Conservation (phyloP, 2,329 filamentous ascomycete genomes). For the Pseudogymnoascus verrucosus region DNA sequence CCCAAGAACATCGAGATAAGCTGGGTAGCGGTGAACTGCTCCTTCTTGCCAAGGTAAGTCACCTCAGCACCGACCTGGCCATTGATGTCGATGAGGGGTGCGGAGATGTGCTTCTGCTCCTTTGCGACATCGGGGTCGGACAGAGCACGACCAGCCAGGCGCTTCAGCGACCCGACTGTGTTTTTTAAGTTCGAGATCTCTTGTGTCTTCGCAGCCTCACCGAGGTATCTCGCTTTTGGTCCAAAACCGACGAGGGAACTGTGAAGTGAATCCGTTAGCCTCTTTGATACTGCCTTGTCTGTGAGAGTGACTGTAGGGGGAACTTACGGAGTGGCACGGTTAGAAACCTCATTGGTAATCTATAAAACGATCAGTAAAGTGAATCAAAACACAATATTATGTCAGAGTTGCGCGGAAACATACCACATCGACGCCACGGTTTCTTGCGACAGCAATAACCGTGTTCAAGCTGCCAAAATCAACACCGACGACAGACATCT, state of each 20-base stretch:
- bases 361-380: constrained; percentile 36
- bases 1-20: constrained; percentile 90
- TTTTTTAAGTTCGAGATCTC: constrained; percentile 99
- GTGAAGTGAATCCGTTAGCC: constrained; percentile 17
- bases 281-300: background rate
- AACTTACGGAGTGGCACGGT: constrained; percentile 93
- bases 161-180: constrained; percentile 87
- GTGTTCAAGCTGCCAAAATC: constrained; percentile 97
- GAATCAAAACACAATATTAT: constrained; percentile 14
- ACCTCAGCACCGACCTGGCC: constrained; percentile 95
- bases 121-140: constrained; percentile 87
- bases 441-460: constrained; percentile 93
- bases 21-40: constrained; percentile 90
- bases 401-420: constrained; percentile 36
- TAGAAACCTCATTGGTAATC: constrained; percentile 99
- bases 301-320: constrained; percentile 2
- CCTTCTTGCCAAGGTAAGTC: constrained; percentile 86
- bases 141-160: constrained; percentile 78
- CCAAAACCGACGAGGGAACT: constrained; percentile 94
- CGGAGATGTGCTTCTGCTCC: constrained; percentile 86
- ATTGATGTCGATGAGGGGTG: constrained; percentile 78
- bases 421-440: constrained; percentile 98
- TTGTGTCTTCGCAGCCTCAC: constrained; percentile 94
- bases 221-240: constrained; percentile 86
- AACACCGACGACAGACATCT: constrained; percentile 28